Evolutionary conservation across 441 rosid genomes (phyloP).

Genomic region (Euphorbia celastroides): DNA sequence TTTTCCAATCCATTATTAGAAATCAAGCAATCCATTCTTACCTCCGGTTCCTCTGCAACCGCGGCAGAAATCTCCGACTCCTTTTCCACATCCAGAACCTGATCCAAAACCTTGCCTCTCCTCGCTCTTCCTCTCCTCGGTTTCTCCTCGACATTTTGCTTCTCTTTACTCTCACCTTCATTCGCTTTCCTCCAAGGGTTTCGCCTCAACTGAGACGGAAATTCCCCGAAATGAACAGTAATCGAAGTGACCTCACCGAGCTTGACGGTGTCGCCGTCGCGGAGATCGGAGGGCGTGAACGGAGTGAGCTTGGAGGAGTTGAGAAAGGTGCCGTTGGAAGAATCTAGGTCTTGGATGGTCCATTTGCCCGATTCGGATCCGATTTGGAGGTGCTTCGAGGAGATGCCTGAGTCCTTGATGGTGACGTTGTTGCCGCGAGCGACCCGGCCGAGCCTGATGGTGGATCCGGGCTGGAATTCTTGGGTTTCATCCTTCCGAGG

Average conservation of each 20-base stretch:
- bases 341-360: conserved; percentile 57
- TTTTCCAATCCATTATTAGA: neutral
- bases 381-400: conserved; percentile 65
- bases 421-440: conserved; percentile 62
- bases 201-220: conserved; percentile 23
- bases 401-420: conserved; percentile 66
- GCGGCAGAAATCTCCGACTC: conserved; percentile 21
- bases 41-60: conserved; percentile 14
- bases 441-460: conserved; percentile 53
- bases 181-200: conserved; percentile 29
- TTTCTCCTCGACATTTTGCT: neutral
- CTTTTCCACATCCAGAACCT: neutral
- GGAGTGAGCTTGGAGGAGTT: conserved; percentile 37
- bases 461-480: conserved; percentile 41
- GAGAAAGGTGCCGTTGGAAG: conserved; percentile 71
- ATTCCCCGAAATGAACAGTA: conserved; percentile 24
- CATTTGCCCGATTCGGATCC: conserved; percentile 46
- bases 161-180: neutral
- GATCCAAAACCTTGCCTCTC: conserved; percentile 20
- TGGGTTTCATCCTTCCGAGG: conserved; percentile 61
- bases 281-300: conserved; percentile 31
- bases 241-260: conserved; percentile 57
- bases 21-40: conserved; percentile 14
- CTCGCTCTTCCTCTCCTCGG: conserved; percentile 29
- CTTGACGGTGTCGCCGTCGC: conserved; percentile 46